Conservation (phyloP, 2,329 filamentous ascomycete genomes). For the Rhinocladiella similis region DNA sequence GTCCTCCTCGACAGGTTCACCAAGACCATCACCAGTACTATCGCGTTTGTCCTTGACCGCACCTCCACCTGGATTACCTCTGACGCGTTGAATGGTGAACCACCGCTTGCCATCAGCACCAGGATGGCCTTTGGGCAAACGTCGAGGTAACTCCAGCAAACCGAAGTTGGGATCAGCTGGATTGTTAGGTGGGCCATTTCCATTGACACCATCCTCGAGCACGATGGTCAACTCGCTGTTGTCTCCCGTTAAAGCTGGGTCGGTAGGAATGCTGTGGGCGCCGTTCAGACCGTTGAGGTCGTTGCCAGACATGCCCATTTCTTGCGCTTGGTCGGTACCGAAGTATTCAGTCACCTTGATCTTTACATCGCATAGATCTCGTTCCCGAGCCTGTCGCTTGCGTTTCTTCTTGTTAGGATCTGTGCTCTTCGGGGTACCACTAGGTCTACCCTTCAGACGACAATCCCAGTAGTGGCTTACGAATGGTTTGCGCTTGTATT, state of each 20-base stretch:
- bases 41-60: constrained; percentile 23
- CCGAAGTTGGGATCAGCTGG: constrained; percentile 38
- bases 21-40: constrained; percentile 11
- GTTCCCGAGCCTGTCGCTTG: constrained; percentile 71
- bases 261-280: constrained; percentile 14
- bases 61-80: constrained; percentile 62
- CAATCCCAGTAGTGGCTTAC: constrained; percentile 85
- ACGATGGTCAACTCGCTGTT: constrained; percentile 31
- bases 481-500: constrained; percentile 79
- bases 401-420: constrained; percentile 81
- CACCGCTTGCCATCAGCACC: constrained; percentile 56
- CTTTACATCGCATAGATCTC: constrained; percentile 82
- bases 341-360: constrained; percentile 84
- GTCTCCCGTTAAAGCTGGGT: constrained; percentile 17
- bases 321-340: constrained; percentile 45
- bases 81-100: constrained; percentile 76
- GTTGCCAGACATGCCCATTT: constrained; percentile 21
- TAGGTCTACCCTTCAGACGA: constrained; percentile 74
- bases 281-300: constrained; percentile 34
- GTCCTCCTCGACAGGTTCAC: constrained; percentile 56
- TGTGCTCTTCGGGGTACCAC: constrained; percentile 71
- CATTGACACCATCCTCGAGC: constrained; percentile 20
- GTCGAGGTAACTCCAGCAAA: constrained; percentile 43
- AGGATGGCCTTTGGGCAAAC: constrained; percentile 46
- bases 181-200: constrained; percentile 19